phyloP scores from a whole-genome alignment of 2,329 filamentous ascomycete species.

The Cryoendolithus antarcticus region DNA sequence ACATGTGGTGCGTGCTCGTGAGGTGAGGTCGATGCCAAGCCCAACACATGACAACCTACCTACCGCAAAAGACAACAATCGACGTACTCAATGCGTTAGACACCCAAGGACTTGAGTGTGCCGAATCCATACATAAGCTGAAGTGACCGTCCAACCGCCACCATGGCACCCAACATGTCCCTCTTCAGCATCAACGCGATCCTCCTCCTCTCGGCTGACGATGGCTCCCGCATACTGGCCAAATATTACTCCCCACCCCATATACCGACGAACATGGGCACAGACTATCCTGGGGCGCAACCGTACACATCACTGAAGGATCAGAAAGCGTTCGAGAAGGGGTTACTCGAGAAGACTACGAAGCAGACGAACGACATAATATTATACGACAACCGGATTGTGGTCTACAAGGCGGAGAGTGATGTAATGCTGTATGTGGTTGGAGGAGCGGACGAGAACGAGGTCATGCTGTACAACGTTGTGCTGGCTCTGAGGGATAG shows the following conservation, averaged over 20 bases:
- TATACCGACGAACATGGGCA: constrained; percentile 45
- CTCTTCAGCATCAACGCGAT: constrained; percentile 43
- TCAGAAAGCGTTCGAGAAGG: constrained; percentile 95
- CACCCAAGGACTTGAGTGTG: too few species aligned
- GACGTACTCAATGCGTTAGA: too few species aligned
- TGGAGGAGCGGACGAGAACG: constrained; percentile 84
- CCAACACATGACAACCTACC: too few species aligned
- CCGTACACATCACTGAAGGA: constrained; percentile 84
- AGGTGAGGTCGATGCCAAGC: too few species aligned
- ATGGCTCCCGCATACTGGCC: constrained; percentile 80
- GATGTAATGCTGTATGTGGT: constrained; percentile 96
- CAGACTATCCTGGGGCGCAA: constrained; percentile 52
- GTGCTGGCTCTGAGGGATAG: constrained; percentile 83
- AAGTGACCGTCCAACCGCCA: constrained; percentile 8
- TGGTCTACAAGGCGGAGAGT: constrained; percentile 95
- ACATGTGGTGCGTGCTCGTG: too few species aligned
- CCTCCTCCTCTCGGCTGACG: constrained; percentile 54
- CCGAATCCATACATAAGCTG: too few species aligned
- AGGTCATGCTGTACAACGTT: constrained; percentile 87
- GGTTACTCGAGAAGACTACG: constrained; percentile 83
- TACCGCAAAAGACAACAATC: too few species aligned
- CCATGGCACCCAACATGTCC: constrained; percentile 41
- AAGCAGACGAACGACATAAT: constrained; percentile 96
- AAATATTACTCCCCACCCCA: constrained; percentile 80
- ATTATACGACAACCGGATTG: constrained; percentile 89